Evolutionary conservation across 2,329 filamentous ascomycete species (phyloP).

Genomic region (Tolypocladium amazonense): DNA sequence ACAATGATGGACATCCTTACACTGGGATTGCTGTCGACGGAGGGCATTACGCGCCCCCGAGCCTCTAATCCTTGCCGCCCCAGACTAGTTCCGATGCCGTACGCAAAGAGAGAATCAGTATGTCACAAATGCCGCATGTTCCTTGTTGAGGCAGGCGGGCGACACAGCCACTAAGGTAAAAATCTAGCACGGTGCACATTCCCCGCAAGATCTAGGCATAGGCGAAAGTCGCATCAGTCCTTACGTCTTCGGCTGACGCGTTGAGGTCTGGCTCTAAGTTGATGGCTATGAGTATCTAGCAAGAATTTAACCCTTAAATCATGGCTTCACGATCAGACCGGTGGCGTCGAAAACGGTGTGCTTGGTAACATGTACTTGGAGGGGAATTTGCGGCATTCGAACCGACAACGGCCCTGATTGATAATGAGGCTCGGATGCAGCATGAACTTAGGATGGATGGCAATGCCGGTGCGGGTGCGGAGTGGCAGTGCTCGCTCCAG

Average conservation of each 20-base stretch:
- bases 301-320: background rate
- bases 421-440: background rate
- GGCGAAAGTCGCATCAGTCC: background rate
- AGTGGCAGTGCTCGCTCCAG: background rate
- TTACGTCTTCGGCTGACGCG: background rate
- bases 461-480: background rate
- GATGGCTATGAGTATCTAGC: background rate
- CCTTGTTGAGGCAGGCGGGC: background rate
- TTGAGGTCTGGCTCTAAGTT: background rate
- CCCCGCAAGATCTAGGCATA: background rate
- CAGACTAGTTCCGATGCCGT: background rate
- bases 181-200: background rate
- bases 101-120: background rate
- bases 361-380: background rate
- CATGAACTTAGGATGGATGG: background rate
- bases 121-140: background rate
- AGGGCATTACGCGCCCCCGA: background rate
- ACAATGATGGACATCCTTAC: background rate
- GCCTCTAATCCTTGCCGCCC: background rate
- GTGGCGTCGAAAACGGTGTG: background rate
- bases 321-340: background rate
- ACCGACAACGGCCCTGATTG: background rate
- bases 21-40: background rate
- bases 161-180: background rate
- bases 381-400: background rate